Conservation (phyloP, 768 basidiomycete genomes). For the Cubamyces sp. region DNA sequence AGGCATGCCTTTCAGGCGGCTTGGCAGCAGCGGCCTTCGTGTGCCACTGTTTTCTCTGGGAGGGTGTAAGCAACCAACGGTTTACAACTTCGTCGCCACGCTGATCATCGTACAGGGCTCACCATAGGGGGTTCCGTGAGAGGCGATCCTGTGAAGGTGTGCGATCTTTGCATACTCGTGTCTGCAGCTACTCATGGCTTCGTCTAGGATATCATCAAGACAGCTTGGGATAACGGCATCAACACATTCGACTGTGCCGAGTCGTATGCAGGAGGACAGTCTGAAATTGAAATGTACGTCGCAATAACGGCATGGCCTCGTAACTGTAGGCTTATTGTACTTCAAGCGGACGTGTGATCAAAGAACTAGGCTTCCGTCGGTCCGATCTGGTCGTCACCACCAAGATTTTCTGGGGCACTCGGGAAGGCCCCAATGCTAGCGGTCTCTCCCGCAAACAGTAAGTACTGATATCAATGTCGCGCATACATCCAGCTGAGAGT, state of each 20-base stretch:
- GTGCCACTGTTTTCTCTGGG: conserved; percentile 72
- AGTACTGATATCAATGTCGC: conserved; percentile 28
- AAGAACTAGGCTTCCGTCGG: conserved; percentile 68
- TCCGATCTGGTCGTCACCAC: conserved; percentile 78
- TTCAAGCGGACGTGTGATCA: conserved; percentile 65
- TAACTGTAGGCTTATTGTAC: neutral
- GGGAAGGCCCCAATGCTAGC: conserved; percentile 51
- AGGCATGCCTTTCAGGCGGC: conserved; percentile 59
- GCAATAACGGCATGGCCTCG: neutral
- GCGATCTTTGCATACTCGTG: neutral
- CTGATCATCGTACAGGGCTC: conserved; percentile 40
- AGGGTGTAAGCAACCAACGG: conserved; percentile 48
- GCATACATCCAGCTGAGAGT: neutral
- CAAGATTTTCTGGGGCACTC: conserved; percentile 77
- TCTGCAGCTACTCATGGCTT: neutral
- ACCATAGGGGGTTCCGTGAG: conserved; percentile 68
- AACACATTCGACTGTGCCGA: conserved; percentile 77
- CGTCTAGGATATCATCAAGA: conserved; percentile 71
- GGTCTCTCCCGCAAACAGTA: conserved; percentile 68
- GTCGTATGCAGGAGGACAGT: conserved; percentile 64
- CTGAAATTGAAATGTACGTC: conserved; percentile 71
- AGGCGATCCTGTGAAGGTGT: conserved; percentile 72
- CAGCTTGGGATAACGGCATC: conserved; percentile 75
- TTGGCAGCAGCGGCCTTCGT: conserved; percentile 63
- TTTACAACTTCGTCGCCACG: neutral